phyloP scores from a whole-genome alignment of 306 rosid genomes.

The Dryas drummondii region DNA sequence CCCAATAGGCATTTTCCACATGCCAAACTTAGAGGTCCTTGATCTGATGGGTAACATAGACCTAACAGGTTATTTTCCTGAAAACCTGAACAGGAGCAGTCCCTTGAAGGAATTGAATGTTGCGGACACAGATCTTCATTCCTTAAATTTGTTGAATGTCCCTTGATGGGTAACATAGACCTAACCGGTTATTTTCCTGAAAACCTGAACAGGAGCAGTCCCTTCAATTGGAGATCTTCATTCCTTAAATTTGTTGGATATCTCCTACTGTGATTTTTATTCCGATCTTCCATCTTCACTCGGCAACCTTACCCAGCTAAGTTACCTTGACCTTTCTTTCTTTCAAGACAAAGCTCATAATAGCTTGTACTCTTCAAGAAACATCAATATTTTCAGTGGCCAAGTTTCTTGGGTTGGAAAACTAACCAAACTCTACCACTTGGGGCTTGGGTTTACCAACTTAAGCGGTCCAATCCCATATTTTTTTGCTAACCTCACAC shows the following conservation, averaged over 20 bases:
- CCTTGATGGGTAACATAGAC: background rate
- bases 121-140: background rate
- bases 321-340: constrained; percentile 13
- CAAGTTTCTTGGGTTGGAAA: constrained; percentile 5
- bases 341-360: background rate
- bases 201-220: constrained; percentile 16
- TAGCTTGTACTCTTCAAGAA: background rate
- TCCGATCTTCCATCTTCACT: constrained; percentile 34
- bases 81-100: constrained; percentile 14
- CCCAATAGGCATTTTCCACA: constrained; percentile 4
- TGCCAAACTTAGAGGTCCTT: constrained; percentile 22
- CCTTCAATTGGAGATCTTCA: constrained; percentile 24
- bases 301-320: constrained; percentile 10
- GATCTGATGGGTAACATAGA: background rate
- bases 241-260: background rate
- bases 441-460: background rate
- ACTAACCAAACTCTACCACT: background rate
- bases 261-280: background rate
- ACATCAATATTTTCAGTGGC: constrained; percentile 8
- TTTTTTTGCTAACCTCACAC: constrained; percentile 13
- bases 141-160: background rate
- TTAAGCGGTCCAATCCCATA: background rate
- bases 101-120: background rate
- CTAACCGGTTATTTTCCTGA: constrained; percentile 38
- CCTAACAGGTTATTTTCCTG: constrained; percentile 38